Evolutionary conservation across 805 yeast species (phyloP).

Genomic region (Lipomyces starkeyi): DNA sequence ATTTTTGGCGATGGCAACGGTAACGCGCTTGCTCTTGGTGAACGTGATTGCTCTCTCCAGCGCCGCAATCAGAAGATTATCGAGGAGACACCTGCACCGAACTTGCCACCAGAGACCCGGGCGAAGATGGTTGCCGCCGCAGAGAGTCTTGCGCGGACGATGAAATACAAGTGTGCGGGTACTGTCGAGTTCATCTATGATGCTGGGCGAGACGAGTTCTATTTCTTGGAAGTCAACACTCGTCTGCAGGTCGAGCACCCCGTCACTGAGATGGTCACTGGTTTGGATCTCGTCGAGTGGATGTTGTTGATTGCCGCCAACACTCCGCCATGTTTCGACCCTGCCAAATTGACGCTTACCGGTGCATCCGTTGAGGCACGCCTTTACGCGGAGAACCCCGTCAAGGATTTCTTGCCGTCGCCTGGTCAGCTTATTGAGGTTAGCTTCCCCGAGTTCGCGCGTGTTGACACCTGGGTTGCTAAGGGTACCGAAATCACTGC

Average conservation of each 20-base stretch:
- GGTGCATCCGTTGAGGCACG: constrained; percentile 98
- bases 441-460: constrained; percentile 84
- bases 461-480: constrained; percentile 93
- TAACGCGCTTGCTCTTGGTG: constrained; percentile 90
- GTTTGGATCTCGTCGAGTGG: constrained; percentile 95
- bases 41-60: constrained; percentile 96
- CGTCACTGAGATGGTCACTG: constrained; percentile 93
- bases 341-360: constrained; percentile 59
- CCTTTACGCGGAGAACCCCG: constrained; percentile 95
- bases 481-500: constrained; percentile 88
- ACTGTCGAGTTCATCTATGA: constrained; percentile 96
- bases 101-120: constrained; percentile 81
- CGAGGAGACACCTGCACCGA: constrained; percentile 98
- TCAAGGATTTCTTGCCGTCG: constrained; percentile 91
- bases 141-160: constrained; percentile 76
- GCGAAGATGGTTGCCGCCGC: constrained; percentile 78
- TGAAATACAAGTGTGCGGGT: constrained; percentile 96
- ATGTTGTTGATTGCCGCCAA: constrained; percentile 92
- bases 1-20: constrained; percentile 97
- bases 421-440: constrained; percentile 93
- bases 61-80: constrained; percentile 96
- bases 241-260: constrained; percentile 98
- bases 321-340: constrained; percentile 75
- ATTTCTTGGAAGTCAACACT: constrained; percentile 94
- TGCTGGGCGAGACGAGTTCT: constrained; percentile 82